These are phyloP conservation scores for Obelidium mucronatum DNA, from an alignment of 192 early-diverging fungal genomes.

Conservation along the genomic window DNA sequence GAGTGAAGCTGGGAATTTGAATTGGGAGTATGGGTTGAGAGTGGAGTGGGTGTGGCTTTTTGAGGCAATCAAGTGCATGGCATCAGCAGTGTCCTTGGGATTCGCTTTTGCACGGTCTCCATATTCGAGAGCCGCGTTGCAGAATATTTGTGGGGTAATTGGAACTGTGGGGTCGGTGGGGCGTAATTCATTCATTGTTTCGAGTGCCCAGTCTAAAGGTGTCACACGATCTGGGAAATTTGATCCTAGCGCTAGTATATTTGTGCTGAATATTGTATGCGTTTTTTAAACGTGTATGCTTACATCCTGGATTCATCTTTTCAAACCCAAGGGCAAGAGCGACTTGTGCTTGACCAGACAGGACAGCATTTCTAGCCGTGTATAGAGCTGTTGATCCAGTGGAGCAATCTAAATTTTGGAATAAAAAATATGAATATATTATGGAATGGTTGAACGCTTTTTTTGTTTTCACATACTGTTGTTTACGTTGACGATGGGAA, in stretches of 20 bases:
- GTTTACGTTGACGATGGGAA: not conserved
- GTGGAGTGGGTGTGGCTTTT: constrained; percentile 77
- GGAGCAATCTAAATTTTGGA: too few relatives aligned
- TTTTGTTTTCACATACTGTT: not conserved
- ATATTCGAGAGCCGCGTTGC: constrained; percentile 77
- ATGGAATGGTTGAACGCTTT: not conserved
- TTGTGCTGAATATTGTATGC: too few relatives aligned
- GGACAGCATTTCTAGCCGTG: constrained; percentile 67
- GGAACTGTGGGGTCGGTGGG: constrained; percentile 63
- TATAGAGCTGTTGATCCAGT: constrained; percentile 76
- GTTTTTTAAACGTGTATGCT: not conserved
- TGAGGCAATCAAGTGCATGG: constrained; percentile 73
- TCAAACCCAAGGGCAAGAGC: constrained; percentile 81
- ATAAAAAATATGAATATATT: too few relatives aligned
- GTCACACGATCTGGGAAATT: constrained; percentile 67
- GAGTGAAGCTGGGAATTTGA: constrained; percentile 53
- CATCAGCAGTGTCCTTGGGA: constrained; percentile 28
- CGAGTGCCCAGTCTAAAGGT: constrained; percentile 67
- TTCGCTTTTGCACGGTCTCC: constrained; percentile 66
- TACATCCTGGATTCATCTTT: constrained; percentile 59
- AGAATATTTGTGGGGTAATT: constrained; percentile 74
- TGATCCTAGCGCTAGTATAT: constrained; percentile 47
- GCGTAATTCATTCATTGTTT: constrained; percentile 63
- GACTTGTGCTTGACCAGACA: constrained; percentile 66
- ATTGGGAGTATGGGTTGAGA: constrained; percentile 77